Evolutionary conservation across 768 basidiomycete species (phyloP), one percentile per base, ranked within the genome.

Genomic region (Tephrocybe sp.): DNA sequence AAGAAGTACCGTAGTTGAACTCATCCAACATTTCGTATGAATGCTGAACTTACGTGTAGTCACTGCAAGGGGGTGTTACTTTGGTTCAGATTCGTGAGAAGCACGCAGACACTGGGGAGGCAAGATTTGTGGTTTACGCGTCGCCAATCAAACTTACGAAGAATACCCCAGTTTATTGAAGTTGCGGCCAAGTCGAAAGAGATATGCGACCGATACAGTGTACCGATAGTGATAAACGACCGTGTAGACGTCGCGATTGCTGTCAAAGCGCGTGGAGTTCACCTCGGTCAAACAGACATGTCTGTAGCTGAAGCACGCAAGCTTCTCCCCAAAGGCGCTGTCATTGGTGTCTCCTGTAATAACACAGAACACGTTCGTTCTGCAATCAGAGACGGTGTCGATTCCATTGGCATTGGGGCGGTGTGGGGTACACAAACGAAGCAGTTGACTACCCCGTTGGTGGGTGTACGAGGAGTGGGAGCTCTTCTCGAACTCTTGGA

Each of bases 51-150:
- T n/a, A 18, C 54, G 25, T 54, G 19, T 52, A 93, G 91, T 77
- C 92, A 2, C 71, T 96, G 13, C 71, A 82, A 61, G 94, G 94
- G 9, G 94, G 93, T 2, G 92, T 96, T 1, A 93, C 92, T 1
- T 61, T 95, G 39, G 91, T 97, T 4, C 95, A 97, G 67, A 75
- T 96, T 15, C 78, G 93, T 30, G 95, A 98, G 67, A 98, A 98
- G 66, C 67, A 80, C 9, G 68, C 78, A 0, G 92, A 94, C 53
- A 95, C 92, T 0, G 77, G 78, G 19, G 89, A 93, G 68, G 92
- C 88, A 40, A 59, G 65, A 6, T n/a, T 30, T 21, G n/a, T 22
- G 13, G 44, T 30, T 26, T 25, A 7, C 19, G 18, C 8, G 19
- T 28, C 25, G 34, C 7, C 15, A 43, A 21, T 11, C 47, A 24